Base-by-base conservation (phyloP, 2,329 filamentous ascomycete species). In the Eutypa lata region DNA sequence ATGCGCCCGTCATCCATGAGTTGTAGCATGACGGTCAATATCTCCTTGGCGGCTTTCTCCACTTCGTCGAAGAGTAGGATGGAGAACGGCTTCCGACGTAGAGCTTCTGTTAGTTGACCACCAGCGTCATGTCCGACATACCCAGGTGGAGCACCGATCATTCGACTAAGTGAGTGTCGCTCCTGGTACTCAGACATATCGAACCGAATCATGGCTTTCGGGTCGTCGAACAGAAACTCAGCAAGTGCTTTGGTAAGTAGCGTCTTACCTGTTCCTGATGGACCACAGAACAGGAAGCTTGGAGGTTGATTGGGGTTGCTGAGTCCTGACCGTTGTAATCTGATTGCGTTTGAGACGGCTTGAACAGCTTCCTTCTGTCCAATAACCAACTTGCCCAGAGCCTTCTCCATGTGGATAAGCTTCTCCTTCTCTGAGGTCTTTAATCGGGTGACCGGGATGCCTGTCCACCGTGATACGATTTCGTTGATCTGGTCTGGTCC, bases 101-200 rank as follows among this genome's bases (percentile, higher is more conserved):
- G 86, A 24, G 89, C 89, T 75, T 99, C 94, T 0, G 94, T 99
- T 50, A 99, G 83, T 71, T 99, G 94, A 50, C 94, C 94, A 62
- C 94, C 94, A 31, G 94, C 86, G 66, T 99, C 94, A 69, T 99
- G 93, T 16, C 94, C 94, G 54, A 99, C 92, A 62, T 99, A 99
- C 58, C 94, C 94, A 4, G 94, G 94, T 19, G 94, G 94, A 19
- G 94, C 92, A 69, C 94, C 94, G 63, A 99, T 99, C 91, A 99
- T 97, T 55, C 94, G 86, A 69, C 91, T 96, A 14, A 99, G 83
- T 1, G 93, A 89, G 71, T 99, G 94, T 5, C 93, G 88, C 73
- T 99, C 94, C 73, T 99, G 95, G 72, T 99, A 99, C 73, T 99
- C 94, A 5, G 93, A 97, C 94, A 99, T 99, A 70, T 99, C 94